A percentile compares a stretch with the other conserved stretches of the same genome.
phyloP scores from a whole-genome alignment of 75 land plant species.

The Chamaecyparis obtusa region DNA sequence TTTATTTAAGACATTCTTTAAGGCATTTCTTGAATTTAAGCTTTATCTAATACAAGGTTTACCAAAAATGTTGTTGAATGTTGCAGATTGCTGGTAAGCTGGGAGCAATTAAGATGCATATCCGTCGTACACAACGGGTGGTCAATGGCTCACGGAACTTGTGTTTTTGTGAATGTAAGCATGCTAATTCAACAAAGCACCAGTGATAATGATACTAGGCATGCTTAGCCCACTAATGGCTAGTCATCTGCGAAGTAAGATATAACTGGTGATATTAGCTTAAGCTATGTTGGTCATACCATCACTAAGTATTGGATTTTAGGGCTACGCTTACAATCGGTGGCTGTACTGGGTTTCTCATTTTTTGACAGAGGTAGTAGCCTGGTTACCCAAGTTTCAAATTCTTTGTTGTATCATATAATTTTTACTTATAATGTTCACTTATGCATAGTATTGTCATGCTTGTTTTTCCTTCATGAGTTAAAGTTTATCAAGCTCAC shows the following conservation, averaged over 20 bases:
- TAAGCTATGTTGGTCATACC: background rate
- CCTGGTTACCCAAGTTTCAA: background rate
- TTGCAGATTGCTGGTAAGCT: slow-evolving; percentile 42
- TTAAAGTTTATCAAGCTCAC: background rate
- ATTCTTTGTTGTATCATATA: background rate
- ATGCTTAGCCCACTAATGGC: background rate
- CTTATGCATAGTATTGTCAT: background rate
- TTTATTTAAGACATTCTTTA: background rate
- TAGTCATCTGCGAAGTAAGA: background rate
- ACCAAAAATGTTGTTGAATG: background rate
- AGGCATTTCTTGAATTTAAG: background rate
- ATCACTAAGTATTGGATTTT: background rate
- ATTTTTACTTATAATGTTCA: background rate
- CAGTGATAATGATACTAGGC: background rate
- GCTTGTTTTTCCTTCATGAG: background rate
- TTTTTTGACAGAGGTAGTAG: background rate
- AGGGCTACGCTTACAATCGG: background rate
- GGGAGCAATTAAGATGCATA: slow-evolving; percentile 42
- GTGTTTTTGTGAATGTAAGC: slow-evolving; percentile 76
- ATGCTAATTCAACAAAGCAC: slow-evolving; percentile 24
- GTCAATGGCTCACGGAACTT: slow-evolving; percentile 67
- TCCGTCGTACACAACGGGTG: slow-evolving; percentile 66
- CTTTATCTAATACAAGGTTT: background rate
- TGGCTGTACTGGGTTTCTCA: background rate
- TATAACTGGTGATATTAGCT: background rate